Percentiles rank a stretch among this genome's conserved stretches.
Evolutionary conservation across 257 asterid species (phyloP).

Genomic region (Henckelia pumila): DNA sequence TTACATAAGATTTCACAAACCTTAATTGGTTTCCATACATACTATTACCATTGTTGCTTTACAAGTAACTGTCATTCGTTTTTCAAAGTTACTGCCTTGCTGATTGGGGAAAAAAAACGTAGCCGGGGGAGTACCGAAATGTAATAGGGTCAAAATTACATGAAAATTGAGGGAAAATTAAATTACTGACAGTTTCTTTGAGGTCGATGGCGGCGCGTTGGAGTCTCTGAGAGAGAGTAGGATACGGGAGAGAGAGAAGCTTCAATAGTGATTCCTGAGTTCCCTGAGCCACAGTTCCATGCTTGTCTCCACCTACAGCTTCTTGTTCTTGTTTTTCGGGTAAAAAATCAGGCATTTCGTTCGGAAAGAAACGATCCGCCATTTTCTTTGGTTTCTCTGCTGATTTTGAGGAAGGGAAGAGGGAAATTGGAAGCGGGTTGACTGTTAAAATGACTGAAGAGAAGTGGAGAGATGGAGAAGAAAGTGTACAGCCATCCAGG

Average conservation of each 20-base stretch:
- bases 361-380: constrained; percentile 61
- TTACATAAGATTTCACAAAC: constrained; percentile 1
- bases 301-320: constrained; percentile 14
- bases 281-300: constrained; percentile 34
- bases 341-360: constrained; percentile 64
- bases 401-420: too few relatives aligned
- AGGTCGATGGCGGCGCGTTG: constrained; percentile 59
- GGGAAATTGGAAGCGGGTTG: too few relatives aligned
- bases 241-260: constrained; percentile 50
- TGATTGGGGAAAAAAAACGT: too few relatives aligned
- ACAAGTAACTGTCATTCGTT: too few relatives aligned
- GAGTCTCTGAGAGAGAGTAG: constrained; percentile 38
- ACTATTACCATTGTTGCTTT: neutral
- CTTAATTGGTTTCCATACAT: neutral
- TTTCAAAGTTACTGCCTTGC: too few relatives aligned
- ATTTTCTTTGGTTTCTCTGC: constrained; percentile 23
- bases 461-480: too few relatives aligned
- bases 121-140: too few relatives aligned
- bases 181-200: constrained; percentile 49
- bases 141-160: neutral
- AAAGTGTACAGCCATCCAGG: too few relatives aligned
- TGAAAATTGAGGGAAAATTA: neutral
- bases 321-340: constrained; percentile 41
- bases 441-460: too few relatives aligned
- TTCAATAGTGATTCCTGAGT: constrained; percentile 49